phyloP scores from a whole-genome alignment of 2,329 filamentous ascomycete genomes.

The Bipolaris cookei region DNA sequence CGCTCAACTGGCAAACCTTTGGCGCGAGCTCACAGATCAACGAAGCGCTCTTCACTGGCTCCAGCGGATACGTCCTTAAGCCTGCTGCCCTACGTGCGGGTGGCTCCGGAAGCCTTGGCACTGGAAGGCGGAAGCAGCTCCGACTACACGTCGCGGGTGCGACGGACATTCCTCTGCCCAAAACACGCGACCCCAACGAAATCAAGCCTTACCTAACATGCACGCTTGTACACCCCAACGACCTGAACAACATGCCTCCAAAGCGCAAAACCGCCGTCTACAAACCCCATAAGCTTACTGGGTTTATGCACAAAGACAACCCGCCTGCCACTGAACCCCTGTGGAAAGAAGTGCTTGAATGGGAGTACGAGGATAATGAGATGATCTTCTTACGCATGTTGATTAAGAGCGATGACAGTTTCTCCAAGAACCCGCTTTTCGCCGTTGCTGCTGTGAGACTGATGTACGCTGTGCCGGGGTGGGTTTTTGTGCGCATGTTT shows the following conservation, averaged over 20 bases:
- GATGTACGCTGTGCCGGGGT: constrained; percentile 62
- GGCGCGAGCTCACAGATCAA: constrained; percentile 71
- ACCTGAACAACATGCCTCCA: constrained; percentile 55
- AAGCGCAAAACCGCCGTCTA: constrained; percentile 70
- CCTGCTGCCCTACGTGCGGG: constrained; percentile 64
- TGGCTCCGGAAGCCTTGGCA: constrained; percentile 59
- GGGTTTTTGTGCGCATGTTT: constrained; percentile 69
- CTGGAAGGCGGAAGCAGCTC: constrained; percentile 57
- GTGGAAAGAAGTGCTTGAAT: constrained; percentile 70
- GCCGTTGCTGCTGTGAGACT: constrained; percentile 67
- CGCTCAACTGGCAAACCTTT: constrained; percentile 74
- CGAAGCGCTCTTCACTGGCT: constrained; percentile 69
- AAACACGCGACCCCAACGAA: constrained; percentile 54
- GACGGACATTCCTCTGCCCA: constrained; percentile 64
- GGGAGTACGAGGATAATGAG: constrained; percentile 72
- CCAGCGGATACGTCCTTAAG: constrained; percentile 70
- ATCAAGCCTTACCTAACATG: constrained; percentile 71
- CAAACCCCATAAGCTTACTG: constrained; percentile 64
- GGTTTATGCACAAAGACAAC: constrained; percentile 64
- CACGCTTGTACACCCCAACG: constrained; percentile 65
- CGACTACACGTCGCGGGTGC: constrained; percentile 67
- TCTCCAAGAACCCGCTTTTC: constrained; percentile 66
- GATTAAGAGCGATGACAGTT: constrained; percentile 71
- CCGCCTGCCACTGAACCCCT: constrained; percentile 66
- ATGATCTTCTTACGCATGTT: constrained; percentile 68